Conservation (phyloP, 306 rosid species). For the Trifolium fragiferum region DNA sequence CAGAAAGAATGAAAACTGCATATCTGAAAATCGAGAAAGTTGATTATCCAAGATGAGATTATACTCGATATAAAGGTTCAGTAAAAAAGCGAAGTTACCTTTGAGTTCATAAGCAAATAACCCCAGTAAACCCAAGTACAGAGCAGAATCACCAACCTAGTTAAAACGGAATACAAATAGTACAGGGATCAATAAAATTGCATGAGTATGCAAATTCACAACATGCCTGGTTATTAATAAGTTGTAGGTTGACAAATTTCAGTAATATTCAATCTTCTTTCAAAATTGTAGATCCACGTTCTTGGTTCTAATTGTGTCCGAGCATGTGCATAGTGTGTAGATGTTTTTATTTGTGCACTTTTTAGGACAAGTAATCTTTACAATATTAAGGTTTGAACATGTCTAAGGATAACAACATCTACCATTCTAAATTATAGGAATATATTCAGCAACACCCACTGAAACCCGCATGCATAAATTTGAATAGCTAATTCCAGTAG, state of each 20-base stretch:
- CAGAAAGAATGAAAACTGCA: slow-evolving; percentile 88
- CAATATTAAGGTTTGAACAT: not conserved
- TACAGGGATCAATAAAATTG: slow-evolving; percentile 31
- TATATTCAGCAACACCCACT: slow-evolving; percentile 10
- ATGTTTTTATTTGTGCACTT: slow-evolving; percentile 20
- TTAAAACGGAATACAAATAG: slow-evolving; percentile 39
- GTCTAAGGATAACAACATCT: not conserved
- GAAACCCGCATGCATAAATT: slow-evolving; percentile 3
- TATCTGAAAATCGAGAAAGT: slow-evolving; percentile 63
- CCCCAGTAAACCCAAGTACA: slow-evolving; percentile 81
- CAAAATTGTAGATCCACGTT: slow-evolving; percentile 28
- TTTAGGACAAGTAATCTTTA: slow-evolving; percentile 21
- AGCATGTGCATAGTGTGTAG: slow-evolving; percentile 13
- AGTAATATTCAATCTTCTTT: slow-evolving; percentile 24
- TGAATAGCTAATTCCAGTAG: slow-evolving; percentile 29
- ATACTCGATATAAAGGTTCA: slow-evolving; percentile 3
- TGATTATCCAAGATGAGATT: slow-evolving; percentile 35
- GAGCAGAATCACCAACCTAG: slow-evolving; percentile 92
- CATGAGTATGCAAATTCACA: slow-evolving; percentile 34
- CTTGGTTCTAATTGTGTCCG: slow-evolving; percentile 19
- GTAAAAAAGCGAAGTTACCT: slow-evolving; percentile 51
- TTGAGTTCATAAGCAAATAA: slow-evolving; percentile 82
- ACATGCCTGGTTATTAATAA: slow-evolving; percentile 8
- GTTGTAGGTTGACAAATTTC: not conserved
- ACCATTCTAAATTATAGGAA: slow-evolving; percentile 26